Evolutionary conservation across 2,329 filamentous ascomycete species (phyloP), one percentile per base, ranked within the genome.

Genomic region (Xylariomycetidae sp.): DNA sequence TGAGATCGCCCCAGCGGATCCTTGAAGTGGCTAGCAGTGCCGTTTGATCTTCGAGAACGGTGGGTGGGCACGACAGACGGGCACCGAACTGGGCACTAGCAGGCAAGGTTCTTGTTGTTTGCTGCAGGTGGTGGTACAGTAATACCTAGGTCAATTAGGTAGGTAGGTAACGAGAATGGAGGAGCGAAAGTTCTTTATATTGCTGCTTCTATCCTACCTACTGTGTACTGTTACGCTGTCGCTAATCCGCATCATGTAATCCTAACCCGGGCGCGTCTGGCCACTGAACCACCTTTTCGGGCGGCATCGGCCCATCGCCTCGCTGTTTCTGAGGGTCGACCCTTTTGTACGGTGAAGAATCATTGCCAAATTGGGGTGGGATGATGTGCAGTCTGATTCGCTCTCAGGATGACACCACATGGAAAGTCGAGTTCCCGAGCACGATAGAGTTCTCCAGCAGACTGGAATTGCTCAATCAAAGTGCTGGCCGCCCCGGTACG

Each of bases 391-490:
- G 29, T 19, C 31, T 47, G 42, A 42, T 45, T 47, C 33, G 39
- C 14, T 19, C 13, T 15, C 25, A 4, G 14, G 23, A 43, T 46
- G 40, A 40, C 39, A 46, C 45, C 45, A 48, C 45, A 20, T 39
- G 45, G 45, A 34, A 41, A 28, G 32, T 44, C 30, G 30, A 41
- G 31, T 29, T 42, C 39, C 44, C 42, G 42, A 38, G 31, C 25
- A 20, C 13, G 12, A 5, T 15, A 6, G 25, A 12, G n/a, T 5
- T 25, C 22, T 16, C 14, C 14, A n/a, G 20, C 30, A 18, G n/a
- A n/a, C n/a, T n/a, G n/a, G n/a, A n/a, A n/a, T n/a, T n/a, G n/a
- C n/a, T n/a, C n/a, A n/a, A n/a, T n/a, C n/a, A n/a, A n/a, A n/a
- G n/a, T n/a, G n/a, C n/a, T n/a, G n/a, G n/a, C n/a, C n/a, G n/a